These are phyloP conservation scores for Aspergillus sp. DNA, from an alignment of 2,329 filamentous ascomycete species.

Conservation along the genomic window DNA sequence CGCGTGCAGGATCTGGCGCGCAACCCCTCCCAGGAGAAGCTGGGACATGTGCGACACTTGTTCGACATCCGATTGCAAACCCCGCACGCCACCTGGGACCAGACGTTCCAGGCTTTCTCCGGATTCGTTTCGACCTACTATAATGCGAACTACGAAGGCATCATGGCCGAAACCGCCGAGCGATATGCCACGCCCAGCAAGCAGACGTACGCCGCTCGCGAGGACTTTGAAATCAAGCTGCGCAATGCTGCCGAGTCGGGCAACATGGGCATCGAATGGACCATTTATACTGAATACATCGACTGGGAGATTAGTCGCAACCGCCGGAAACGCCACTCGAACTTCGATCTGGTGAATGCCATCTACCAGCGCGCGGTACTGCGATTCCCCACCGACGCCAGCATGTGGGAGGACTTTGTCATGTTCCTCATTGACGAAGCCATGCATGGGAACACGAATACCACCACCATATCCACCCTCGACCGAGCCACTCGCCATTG, in stretches of 20 bases:
- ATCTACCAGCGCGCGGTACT: conserved; percentile 77
- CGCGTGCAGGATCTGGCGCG: conserved; percentile 53
- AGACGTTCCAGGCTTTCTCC: conserved; percentile 61
- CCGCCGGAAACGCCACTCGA: conserved; percentile 55
- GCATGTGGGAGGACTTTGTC: conserved; percentile 79
- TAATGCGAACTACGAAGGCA: conserved; percentile 55
- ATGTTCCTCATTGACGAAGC: conserved; percentile 65
- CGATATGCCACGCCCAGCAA: conserved; percentile 44
- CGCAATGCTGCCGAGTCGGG: conserved; percentile 51
- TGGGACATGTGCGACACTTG: conserved; percentile 49
- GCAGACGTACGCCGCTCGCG: conserved; percentile 52
- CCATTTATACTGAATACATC: conserved; percentile 66
- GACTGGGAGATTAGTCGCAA: conserved; percentile 75
- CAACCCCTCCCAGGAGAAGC: conserved; percentile 48
- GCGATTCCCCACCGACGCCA: conserved; percentile 70
- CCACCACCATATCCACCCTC: conserved; percentile 66
- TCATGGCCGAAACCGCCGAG: conserved; percentile 57
- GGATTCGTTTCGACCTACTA: conserved; percentile 58
- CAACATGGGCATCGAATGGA: conserved; percentile 55
- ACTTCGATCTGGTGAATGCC: conserved; percentile 55
- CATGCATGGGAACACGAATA: conserved; percentile 45
- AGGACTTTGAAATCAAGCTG: conserved; percentile 55
- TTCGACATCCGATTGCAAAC: conserved; percentile 57
- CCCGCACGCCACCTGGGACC: conserved; percentile 60
- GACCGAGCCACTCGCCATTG: conserved; percentile 85